Evolutionary conservation across 2,329 filamentous ascomycete genomes (phyloP).

Genomic region (Fusarium udum): DNA sequence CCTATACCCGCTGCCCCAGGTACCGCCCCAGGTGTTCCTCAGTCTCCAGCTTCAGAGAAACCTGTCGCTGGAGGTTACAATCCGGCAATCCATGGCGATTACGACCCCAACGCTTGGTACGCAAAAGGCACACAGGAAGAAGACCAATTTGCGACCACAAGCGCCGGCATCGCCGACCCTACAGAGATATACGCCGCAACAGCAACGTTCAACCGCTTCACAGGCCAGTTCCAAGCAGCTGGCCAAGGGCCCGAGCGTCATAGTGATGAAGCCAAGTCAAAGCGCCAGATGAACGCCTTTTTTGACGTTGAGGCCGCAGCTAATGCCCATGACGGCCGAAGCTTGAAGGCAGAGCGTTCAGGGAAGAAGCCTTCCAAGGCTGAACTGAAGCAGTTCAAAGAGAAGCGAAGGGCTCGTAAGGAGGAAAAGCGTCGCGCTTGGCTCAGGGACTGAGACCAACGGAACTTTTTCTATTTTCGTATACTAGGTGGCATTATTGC

Average conservation of each 20-base stretch:
- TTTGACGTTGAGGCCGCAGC: slow-evolving; percentile 96
- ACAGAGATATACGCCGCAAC: slow-evolving; percentile 70
- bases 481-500: slow-evolving; percentile 12
- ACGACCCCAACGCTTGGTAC: slow-evolving; percentile 96
- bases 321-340: slow-evolving; percentile 88
- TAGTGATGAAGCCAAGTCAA: slow-evolving; percentile 87
- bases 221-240: slow-evolving; percentile 79
- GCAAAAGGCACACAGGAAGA: slow-evolving; percentile 66
- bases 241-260: slow-evolving; percentile 77
- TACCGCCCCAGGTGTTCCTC: slow-evolving; percentile 41
- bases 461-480: not conserved
- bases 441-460: slow-evolving; percentile 77
- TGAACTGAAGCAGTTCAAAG: slow-evolving; percentile 90
- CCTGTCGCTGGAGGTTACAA: slow-evolving; percentile 82
- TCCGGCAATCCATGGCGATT: slow-evolving; percentile 93
- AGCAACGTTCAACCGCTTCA: slow-evolving; percentile 90
- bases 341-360: slow-evolving; percentile 88
- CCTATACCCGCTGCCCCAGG: slow-evolving; percentile 45
- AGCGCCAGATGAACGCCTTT: slow-evolving; percentile 89
- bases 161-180: slow-evolving; percentile 49
- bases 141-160: slow-evolving; percentile 43
- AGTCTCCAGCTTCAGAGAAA: slow-evolving; percentile 48
- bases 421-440: slow-evolving; percentile 94
- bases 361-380: slow-evolving; percentile 85
- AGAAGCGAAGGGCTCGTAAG: slow-evolving; percentile 88